Evolutionary conservation across 208 protist species (phyloP), one percentile per base, ranked within the genome.

Genomic region (Acanthamoeba healyi): DNA sequence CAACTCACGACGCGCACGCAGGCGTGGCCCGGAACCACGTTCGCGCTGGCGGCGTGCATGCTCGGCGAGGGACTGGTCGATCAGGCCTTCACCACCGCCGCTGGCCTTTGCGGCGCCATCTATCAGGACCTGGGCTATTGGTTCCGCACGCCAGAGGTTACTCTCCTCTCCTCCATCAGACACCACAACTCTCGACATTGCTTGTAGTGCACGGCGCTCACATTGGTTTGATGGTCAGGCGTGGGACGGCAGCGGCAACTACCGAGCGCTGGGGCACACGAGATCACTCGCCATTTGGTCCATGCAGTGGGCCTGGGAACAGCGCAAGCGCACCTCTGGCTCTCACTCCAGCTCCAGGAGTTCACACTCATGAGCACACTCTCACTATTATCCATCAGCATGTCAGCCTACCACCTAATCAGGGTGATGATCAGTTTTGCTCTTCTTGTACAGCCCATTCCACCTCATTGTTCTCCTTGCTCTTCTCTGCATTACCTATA

Each of bases 11-110:
- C 5, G 46, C 10, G 14, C 46, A 15, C 4, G 46, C 46, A 51
- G 87, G 87, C 49, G 15, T 98, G 97, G 97, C 95, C 96, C 36
- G 97, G 97, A 3, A 97, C 96, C 24, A 93, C 89, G 12, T 98
- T 96, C 77, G 54, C 92, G 5, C 34, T 98, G 9, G 97, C 97
- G 15, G 90, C 96, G 26, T 94, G 77, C 12, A 97, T 98, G 95
- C 54, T 98, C 1, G n/a, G 92, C 38, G 81, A 97, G 42, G 90
- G 91, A 26, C 77, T 96, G 92, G 65, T 89, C 42, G 70, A 93
- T 29, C 95, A 97, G 26, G 95, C 61, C 42, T 96, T 97, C 54
- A 34, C 93, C 19, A 95, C 95, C 0, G 77, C 95, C 26, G 29
- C 12, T n/a, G 94, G 61, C 3, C 22, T 89, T 2, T 74, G 65